Evolutionary conservation across 176 grass and related monocot species (phyloP).

Genomic region (Rhipidocladum racemiflorum): DNA sequence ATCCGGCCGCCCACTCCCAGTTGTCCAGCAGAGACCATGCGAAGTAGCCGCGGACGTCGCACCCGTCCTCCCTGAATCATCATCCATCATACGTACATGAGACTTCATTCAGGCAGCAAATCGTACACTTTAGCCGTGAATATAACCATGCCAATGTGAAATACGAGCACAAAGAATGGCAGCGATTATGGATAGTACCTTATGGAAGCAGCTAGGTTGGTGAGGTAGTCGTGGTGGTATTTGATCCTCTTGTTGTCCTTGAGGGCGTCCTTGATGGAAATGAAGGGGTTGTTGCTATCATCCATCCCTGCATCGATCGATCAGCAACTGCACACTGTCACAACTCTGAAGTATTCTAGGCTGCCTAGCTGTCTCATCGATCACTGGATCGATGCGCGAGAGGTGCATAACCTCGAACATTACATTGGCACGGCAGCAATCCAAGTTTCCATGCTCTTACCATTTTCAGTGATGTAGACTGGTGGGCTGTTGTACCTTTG

Average conservation of each 20-base stretch:
- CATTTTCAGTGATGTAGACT: conserved; percentile 90
- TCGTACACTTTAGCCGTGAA: background rate
- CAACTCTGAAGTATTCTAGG: background rate
- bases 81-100: no score
- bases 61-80: conserved; percentile 75
- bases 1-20: conserved; percentile 95
- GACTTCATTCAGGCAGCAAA: background rate
- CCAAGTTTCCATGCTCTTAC: conserved; percentile 16
- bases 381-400: background rate
- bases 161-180: background rate
- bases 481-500: conserved; percentile 69
- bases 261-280: conserved; percentile 62
- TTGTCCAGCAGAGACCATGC: conserved; percentile 97
- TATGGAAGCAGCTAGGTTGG: conserved; percentile 64
- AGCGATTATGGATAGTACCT: conserved; percentile 29
- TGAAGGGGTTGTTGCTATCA: conserved; percentile 71
- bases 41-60: conserved; percentile 86
- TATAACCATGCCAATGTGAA: background rate
- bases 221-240: conserved; percentile 80
- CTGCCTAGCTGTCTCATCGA: no score
- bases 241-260: conserved; percentile 83
- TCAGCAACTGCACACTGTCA: background rate
- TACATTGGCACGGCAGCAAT: background rate
- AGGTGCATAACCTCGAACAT: background rate
- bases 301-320: conserved; percentile 65